Evolutionary conservation across 106 monocot genomes (phyloP), one percentile per base, ranked within the genome.

Genomic region (Acorus gramineus): DNA sequence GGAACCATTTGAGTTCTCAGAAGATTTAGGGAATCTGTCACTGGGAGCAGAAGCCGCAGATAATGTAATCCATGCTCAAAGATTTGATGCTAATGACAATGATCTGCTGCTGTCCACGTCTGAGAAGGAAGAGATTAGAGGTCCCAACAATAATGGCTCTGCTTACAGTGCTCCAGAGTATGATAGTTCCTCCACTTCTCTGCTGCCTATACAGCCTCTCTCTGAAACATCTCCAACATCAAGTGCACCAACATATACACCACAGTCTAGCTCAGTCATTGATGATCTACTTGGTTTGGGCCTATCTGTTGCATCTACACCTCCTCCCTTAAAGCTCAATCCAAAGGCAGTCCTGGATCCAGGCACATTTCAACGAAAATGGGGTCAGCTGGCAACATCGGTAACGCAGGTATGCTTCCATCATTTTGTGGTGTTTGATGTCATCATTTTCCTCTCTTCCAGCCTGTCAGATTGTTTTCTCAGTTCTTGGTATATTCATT

Each of bases 201-300:
- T 77, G 46, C 55, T 77, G 5, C 65, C 56, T 67, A 62, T 75
- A 8, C 56, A 75, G 42, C 51, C 60, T 55, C 75, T 61, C 47
- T 46, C 78, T 71, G 82, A 80, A 56, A 46, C 78, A 43, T 5
- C 66, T 48, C 14, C 65, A 68, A 43, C 42, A 8, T 58, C 65
- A 57, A 60, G 73, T n/a, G 52, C 61, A 61, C 64, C 73, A 14
- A 11, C 78, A 46, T 61, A 63, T n/a, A 58, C 71, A 13, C 47
- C 67, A 49, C 77, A 74, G 11, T 45, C 76, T 11, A 68, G 69
- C 61, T 76, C 70, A 55, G 79, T 72, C 55, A 76, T 96, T 70
- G 95, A 90, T 69, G 95, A 96, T 65, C 86, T 96, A 57, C 85
- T 96, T 70, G 94, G 90, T 56, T 62, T 95, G 62, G 81, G 87